phyloP scores from a whole-genome alignment of 345 rosid genomes.

The Melaleuca quinquenervia region DNA sequence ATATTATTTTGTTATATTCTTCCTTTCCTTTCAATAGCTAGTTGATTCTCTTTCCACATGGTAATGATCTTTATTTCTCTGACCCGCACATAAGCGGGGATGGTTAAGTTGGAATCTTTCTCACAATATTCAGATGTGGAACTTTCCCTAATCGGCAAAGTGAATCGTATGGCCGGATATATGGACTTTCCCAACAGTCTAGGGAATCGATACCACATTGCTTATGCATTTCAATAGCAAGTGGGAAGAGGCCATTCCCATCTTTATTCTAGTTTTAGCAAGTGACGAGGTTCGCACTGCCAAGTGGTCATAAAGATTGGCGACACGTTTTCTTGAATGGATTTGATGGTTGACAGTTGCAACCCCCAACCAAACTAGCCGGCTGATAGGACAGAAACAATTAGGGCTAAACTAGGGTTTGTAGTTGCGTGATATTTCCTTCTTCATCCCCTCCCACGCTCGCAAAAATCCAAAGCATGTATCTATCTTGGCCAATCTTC shows the following conservation, averaged over 20 bases:
- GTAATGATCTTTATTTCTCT: not conserved
- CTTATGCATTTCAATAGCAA: not conserved
- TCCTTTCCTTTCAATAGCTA: not conserved
- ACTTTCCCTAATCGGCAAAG: not conserved
- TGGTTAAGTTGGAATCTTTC: not conserved
- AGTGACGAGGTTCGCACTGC: not conserved
- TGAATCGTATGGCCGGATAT: not conserved
- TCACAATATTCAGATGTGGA: not conserved
- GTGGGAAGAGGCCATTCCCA: not conserved
- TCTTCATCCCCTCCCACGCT: not conserved
- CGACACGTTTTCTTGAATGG: not conserved
- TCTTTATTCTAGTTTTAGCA: not conserved
- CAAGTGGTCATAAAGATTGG: not conserved
- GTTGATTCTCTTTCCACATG: not conserved
- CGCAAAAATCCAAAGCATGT: not conserved
- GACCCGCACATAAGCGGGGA: not conserved
- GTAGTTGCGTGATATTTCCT: not conserved
- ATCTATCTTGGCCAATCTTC: not conserved
- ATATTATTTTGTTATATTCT: not conserved
- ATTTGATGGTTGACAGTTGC: not conserved
- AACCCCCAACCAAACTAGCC: not conserved
- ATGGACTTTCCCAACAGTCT: not conserved
- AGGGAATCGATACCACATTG: not conserved
- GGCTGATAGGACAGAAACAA: not conserved
- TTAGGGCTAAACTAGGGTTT: not conserved